Evolutionary conservation across 768 basidiomycete genomes (phyloP), one percentile per base, ranked within the genome.

Genomic region (Dacryopinax spathularia): DNA sequence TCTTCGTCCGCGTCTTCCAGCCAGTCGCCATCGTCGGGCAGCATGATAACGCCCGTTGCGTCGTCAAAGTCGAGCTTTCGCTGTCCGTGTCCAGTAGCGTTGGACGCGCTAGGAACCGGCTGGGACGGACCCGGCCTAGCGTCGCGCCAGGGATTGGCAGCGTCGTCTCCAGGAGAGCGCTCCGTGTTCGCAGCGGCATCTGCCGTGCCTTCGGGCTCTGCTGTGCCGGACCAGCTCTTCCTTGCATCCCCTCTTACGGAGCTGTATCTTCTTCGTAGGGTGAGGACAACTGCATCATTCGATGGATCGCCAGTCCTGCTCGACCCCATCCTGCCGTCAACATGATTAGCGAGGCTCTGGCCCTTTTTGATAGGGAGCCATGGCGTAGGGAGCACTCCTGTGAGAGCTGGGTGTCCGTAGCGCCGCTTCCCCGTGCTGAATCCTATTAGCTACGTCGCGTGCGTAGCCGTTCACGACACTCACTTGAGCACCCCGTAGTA

Each of bases 401-500:
- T 91, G 22, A 98, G 80, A 1, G 92, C 95, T 2, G 95, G 95
- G 72, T 97, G 95, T 0, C 90, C 93, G 68, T 97, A 98, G 39
- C 94, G 85, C 60, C 89, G 79, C 73, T 94, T 91, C 10, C 92
- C 92, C n/a, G 93, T 96, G 72, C 90, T 92, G 56, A 66, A 69
- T 64, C 36, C n/a, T 64, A 2, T 27, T n/a, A 43, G 43, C 25
- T 20, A 37, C 44, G 31, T 33, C 34, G 34, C 18, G 1, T 10
- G 33, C 34, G 12, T 9, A 1, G 36, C 15, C 1, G 0, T 33
- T 13, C 44, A 25, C 25, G 34, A 61, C 59, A 69, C 65, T 60
- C 25, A 91, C 90, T 95, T 95, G 15, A 98, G 78, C 22, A 98
- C 91, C 0, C 95, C 95, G 43, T 80, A 81, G 72, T 91, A 97